Evolutionary conservation across 129 eudicot genomes (phyloP).

Genomic region (Pseudognaphalium luteoalbum): DNA sequence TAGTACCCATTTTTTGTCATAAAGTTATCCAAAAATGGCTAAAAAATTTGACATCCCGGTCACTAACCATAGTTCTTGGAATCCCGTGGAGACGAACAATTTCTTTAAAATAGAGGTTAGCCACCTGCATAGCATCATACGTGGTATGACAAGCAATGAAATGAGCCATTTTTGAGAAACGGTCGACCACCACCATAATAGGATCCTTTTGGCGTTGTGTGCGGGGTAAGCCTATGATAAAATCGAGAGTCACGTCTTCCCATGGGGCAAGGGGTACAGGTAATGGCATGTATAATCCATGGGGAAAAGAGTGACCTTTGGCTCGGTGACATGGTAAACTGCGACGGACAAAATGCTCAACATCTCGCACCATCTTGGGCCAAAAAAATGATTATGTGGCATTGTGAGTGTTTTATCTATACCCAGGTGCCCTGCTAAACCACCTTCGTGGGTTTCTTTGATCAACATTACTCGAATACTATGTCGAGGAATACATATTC

Average conservation of each 20-base stretch:
- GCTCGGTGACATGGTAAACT: background rate
- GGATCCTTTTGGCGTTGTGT: slow-evolving; percentile 13
- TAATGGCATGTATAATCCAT: slow-evolving; percentile 3
- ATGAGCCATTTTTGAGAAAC: slow-evolving; percentile 36
- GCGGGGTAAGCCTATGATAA: slow-evolving; percentile 7
- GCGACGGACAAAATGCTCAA: background rate
- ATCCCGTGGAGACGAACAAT: slow-evolving; percentile 21
- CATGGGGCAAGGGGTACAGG: background rate
- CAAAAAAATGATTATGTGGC: background rate
- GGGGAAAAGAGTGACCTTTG: slow-evolving; percentile 6
- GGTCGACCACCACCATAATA: slow-evolving; percentile 27
- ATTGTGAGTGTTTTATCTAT: background rate
- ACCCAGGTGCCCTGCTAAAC: background rate
- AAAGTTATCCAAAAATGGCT: slow-evolving; percentile 30
- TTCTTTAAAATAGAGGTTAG: slow-evolving; percentile 20
- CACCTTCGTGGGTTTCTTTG: background rate
- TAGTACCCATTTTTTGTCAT: slow-evolving; percentile 20
- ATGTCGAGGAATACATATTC: no score
- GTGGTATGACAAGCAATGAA: slow-evolving; percentile 25
- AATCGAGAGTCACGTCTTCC: slow-evolving; percentile 24
- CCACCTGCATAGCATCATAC: slow-evolving; percentile 2
- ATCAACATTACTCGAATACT: background rate
- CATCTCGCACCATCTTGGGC: background rate
- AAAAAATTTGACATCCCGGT: slow-evolving; percentile 22
- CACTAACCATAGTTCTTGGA: slow-evolving; percentile 7